Conservation (phyloP, 1,139 yeast genomes). For the Suhomyces coccinellae region DNA sequence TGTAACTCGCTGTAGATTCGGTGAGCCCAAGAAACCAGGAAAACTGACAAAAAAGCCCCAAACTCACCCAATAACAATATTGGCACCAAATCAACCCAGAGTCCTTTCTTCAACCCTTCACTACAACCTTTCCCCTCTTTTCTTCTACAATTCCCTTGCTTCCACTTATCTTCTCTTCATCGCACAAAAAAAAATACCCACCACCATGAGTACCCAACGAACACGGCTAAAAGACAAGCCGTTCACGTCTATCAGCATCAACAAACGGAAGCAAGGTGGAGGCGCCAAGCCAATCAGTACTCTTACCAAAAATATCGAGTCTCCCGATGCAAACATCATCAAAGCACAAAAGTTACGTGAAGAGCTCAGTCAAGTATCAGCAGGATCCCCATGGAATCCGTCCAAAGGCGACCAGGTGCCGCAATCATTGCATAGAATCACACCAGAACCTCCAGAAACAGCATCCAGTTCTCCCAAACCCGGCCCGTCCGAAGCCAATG, state of each 20-base stretch:
- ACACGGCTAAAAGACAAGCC: constrained; percentile 14
- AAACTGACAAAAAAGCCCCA: no score
- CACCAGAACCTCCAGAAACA: background rate
- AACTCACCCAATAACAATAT: no score
- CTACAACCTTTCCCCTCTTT: background rate
- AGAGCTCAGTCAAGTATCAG: constrained; percentile 3
- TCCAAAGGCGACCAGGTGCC: background rate
- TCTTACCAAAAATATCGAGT: constrained; percentile 3
- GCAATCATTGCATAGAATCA: background rate
- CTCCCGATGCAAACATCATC: constrained; percentile 2
- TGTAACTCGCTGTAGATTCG: no score
- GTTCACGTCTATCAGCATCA: constrained; percentile 11
- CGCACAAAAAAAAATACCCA: constrained; percentile 4
- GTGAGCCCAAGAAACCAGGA: no score
- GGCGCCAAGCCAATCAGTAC: constrained; percentile 14
- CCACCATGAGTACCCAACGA: constrained; percentile 9
- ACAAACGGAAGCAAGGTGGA: constrained; percentile 13
- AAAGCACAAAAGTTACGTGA: constrained; percentile 8
- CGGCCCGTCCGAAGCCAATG: background rate
- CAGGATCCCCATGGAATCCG: background rate
- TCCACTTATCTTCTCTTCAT: background rate
- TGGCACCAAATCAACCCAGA: no score
- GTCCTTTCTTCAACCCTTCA: background rate
- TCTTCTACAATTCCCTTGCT: background rate
- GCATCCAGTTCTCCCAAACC: background rate